Evolutionary conservation across 495 filamentous ascomycete genomes (phyloP), one percentile per base, ranked within the genome.

Genomic region (Hypoxylon lienhwacheense): DNA sequence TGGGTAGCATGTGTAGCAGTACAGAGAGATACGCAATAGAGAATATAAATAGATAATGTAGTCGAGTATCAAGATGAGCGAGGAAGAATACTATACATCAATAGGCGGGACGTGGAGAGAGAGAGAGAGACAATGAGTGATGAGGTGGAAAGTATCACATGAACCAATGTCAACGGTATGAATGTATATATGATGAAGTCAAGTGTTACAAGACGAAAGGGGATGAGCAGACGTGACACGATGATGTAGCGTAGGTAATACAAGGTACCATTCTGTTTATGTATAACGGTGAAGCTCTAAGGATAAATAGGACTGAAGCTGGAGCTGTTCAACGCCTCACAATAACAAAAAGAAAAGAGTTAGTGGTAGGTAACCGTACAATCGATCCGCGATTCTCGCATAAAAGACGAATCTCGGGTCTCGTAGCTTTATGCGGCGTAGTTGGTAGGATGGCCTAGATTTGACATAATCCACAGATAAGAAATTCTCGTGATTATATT

Each of bases 61-160:
- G n/a, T n/a, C 2, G 16, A 12, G 21, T 25, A 25, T 25, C 20
- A 24, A 11, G n/a, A 41, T 8, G 11, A 16, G 12, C n/a, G 5
- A 4, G 1, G 20, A 14, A 15, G 12, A 5, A 14, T n/a, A 16
- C 16, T 2, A 8, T 3, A 21, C 10, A 12, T 16, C 21, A 37
- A 37, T 1, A 21, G 19, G 14, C 14, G 19, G 32, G 14, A 6
- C 7, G 16, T 35, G 4, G 12, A 10, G n/a, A 4, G 2, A 12
- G 8, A 7, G 14, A 19, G 36, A 10, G 4, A 24, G 2, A 14
- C 5, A 8, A 41, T 7, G 21, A 41, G 8, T 12, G 50, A 60
- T 32, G 56, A 60, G 56, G 56, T 32, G 56, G 55, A 50, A 50
- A 47, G 50, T 55, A 55, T 61, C 51, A 61, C 40, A 61, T 29